Percentiles rank a stretch among this genome's conserved stretches.
Conservation (phyloP, 106 monocot species). For the Acanthochlamys bracteata region DNA sequence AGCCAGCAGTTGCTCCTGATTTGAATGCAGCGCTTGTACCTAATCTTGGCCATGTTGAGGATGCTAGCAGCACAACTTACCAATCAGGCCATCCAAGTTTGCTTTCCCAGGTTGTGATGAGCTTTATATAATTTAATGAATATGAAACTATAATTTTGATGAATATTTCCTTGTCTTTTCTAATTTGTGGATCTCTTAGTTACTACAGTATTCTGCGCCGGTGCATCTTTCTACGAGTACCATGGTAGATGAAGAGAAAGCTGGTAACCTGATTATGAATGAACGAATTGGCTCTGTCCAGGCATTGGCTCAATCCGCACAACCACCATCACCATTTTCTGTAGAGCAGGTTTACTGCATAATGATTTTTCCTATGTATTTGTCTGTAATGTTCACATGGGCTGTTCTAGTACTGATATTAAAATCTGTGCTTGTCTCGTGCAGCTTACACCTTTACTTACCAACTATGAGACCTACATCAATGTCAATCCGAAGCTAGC, state of each 20-base stretch:
- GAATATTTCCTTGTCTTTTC: too few relatives aligned
- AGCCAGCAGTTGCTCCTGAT: conserved; percentile 49
- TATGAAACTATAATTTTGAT: neutral
- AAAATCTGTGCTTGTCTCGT: neutral
- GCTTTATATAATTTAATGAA: neutral
- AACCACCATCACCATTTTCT: conserved; percentile 66
- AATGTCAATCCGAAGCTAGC: conserved; percentile 75
- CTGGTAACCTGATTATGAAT: conserved; percentile 46
- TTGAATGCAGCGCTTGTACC: conserved; percentile 34
- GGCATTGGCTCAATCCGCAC: conserved; percentile 46
- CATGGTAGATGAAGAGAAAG: conserved; percentile 71
- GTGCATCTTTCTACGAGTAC: conserved; percentile 48
- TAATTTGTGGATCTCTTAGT: neutral
- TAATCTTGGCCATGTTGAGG: conserved; percentile 56
- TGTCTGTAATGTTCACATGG: neutral
- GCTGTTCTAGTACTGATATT: too few relatives aligned
- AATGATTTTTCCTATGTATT: neutral
- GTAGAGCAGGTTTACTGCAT: conserved; percentile 52
- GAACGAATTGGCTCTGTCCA: conserved; percentile 64
- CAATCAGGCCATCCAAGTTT: conserved; percentile 40
- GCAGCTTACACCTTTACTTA: conserved; percentile 57
- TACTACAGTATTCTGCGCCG: conserved; percentile 49
- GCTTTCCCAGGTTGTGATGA: conserved; percentile 43
- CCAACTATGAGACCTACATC: conserved; percentile 55
- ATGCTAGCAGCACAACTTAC: conserved; percentile 45